Evolutionary conservation across 1,139 yeast genomes (phyloP).

Genomic region (Petasospora rhodanensis): DNA sequence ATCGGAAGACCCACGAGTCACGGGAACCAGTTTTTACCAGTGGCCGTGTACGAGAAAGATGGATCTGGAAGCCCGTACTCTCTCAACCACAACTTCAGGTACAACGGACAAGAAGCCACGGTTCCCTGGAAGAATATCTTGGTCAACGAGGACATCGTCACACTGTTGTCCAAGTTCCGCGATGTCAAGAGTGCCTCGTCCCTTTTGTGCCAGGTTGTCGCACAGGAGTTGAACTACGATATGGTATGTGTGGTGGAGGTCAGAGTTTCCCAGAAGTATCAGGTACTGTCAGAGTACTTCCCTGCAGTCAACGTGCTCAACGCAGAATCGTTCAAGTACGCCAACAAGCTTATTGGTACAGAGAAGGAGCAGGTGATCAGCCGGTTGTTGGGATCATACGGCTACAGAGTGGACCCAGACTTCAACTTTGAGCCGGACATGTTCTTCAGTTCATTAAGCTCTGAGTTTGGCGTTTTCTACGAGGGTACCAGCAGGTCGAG

Average conservation of each 20-base stretch:
- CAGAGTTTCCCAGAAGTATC: constrained; percentile 43
- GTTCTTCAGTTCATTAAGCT: constrained; percentile 45
- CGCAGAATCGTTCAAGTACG: constrained; percentile 39
- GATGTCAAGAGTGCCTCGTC: constrained; percentile 42
- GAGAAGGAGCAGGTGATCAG: constrained; percentile 38
- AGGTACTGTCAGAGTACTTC: constrained; percentile 37
- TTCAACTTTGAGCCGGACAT: constrained; percentile 40
- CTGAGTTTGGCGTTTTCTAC: constrained; percentile 53
- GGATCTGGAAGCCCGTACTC: constrained; percentile 58
- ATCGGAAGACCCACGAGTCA: constrained; percentile 53
- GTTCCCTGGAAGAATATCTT: constrained; percentile 21
- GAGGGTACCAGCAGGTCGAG: constrained; percentile 26
- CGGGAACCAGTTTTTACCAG: constrained; percentile 29
- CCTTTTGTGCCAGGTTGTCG: constrained; percentile 38
- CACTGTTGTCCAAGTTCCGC: constrained; percentile 28
- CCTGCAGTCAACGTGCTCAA: constrained; percentile 40
- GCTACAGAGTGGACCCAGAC: constrained; percentile 26
- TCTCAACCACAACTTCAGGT: constrained; percentile 42
- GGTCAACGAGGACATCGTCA: constrained; percentile 32
- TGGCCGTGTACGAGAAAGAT: constrained; percentile 52
- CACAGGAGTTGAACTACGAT: constrained; percentile 37
- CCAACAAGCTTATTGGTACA: constrained; percentile 31
- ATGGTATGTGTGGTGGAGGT: constrained; percentile 57
- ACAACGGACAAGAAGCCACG: constrained; percentile 31
- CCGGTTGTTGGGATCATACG: constrained; percentile 46